Evolutionary conservation across 140 eudicot genomes (phyloP).

Genomic region (Anethum foeniculum): DNA sequence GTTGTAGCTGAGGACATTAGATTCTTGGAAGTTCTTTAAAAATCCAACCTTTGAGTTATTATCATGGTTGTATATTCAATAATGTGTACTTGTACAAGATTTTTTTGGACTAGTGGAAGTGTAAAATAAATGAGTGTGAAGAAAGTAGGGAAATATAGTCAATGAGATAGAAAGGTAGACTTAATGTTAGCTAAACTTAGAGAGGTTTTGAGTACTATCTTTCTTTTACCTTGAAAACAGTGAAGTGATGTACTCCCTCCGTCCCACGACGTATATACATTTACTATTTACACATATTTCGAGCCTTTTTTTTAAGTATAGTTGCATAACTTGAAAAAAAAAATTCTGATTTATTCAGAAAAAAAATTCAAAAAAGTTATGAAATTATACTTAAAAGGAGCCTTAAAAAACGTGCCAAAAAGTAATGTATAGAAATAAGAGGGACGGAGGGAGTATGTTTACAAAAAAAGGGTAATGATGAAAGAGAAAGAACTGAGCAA

Average conservation of each 20-base stretch:
- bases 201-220: background rate
- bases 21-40: background rate
- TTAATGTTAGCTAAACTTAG: background rate
- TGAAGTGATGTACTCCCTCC: background rate
- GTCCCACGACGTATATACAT: too few relatives aligned
- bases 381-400: too few relatives aligned
- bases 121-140: background rate
- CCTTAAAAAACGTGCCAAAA: too few relatives aligned
- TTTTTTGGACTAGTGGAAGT: background rate
- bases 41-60: background rate
- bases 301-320: too few relatives aligned
- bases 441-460: too few relatives aligned
- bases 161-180: background rate
- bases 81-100: background rate
- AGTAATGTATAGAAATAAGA: too few relatives aligned
- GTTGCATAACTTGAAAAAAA: too few relatives aligned
- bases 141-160: background rate
- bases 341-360: too few relatives aligned
- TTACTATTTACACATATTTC: too few relatives aligned
- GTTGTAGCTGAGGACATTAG: background rate
- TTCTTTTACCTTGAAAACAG: background rate
- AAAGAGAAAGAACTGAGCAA: background rate
- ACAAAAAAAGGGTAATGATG: background rate
- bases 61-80: background rate
- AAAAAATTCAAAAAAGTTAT: too few relatives aligned